Conservation (phyloP, 345 rosid genomes). For the Gossypium anomalum region DNA sequence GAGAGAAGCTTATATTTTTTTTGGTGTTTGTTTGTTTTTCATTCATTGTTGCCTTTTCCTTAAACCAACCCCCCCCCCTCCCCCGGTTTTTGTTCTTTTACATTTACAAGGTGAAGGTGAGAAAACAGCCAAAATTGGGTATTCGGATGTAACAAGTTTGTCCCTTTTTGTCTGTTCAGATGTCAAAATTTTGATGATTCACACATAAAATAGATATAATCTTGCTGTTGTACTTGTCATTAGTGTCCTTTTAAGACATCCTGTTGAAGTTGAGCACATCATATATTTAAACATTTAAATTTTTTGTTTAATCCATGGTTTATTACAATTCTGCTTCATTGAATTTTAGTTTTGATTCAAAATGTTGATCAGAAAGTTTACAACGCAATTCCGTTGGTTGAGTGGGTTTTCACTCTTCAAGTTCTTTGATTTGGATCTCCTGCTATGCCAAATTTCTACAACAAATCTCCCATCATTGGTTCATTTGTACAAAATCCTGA, state of each 20-base stretch:
- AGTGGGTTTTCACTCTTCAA: neutral
- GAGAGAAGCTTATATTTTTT: neutral
- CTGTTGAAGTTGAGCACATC: neutral
- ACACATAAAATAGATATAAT: neutral
- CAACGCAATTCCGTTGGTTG: neutral
- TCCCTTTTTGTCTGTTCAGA: neutral
- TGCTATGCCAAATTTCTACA: neutral
- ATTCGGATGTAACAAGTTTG: constrained; percentile 16
- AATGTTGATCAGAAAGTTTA: neutral
- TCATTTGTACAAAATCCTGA: neutral
- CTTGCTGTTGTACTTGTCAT: neutral
- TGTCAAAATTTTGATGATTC: constrained; percentile 7
- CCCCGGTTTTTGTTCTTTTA: neutral
- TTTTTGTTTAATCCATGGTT: neutral
- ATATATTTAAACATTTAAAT: too few relatives aligned
- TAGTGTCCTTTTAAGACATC: neutral
- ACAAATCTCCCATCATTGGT: neutral
- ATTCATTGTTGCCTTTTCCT: constrained; percentile 22
- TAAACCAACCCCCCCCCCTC: neutral
- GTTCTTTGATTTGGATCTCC: neutral
- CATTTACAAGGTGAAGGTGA: neutral
- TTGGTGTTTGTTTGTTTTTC: constrained; percentile 21
- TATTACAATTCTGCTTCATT: neutral
- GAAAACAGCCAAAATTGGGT: constrained; percentile 14
- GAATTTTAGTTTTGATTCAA: neutral